Base-by-base conservation (phyloP, 2,329 filamentous ascomycete species). In the Corinectria fuckeliana region DNA sequence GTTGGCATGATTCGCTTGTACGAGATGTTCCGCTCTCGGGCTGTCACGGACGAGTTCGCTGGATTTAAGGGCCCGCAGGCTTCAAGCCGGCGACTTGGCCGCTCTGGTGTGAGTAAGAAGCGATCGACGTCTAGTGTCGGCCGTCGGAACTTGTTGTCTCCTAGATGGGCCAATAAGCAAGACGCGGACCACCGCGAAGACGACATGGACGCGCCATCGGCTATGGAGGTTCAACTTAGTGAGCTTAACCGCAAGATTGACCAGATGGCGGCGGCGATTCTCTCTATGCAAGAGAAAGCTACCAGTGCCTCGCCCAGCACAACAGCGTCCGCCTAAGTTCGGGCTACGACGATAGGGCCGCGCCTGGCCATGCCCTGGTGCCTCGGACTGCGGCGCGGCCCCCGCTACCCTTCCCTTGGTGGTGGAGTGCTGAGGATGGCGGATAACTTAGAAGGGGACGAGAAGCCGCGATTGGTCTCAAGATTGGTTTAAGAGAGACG, bases 1-100 rank as follows among this genome's bases (percentile, higher is more conserved):
- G 88, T 93, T 25, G 85, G 77, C n/a, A 77, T 82, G 44, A 93
- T 93, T 65, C 83, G 85, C 73, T 70, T 82, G n/a, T 92, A 90
- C 72, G 90, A 92, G 75, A 78, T 78, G 67, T 63, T 85, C 44
- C 74, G 75, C 20, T 74, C 74, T 56, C 78, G 76, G 50, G 67
- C 77, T 7, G 61, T 71, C 11, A 67, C 73, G 11, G 80, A 81
- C 50, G 80, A 80, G 50, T 82, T 78, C 63, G 78, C 77, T 57
- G 80, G 76, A 25, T 84, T 81, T 74, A 80, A 79, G 68, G 85
- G 81, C 3, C 80, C 80, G 0, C 75, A 73, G 18, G 71, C 74
- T 62, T 55, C 56, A 42, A 63, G 69, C 25, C 58, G 64, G 2
- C 69, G 69, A 14, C 61, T 68, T 8, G 62, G 62, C 13, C 56